Evolutionary conservation across 2,329 filamentous ascomycete species (phyloP), one percentile per base, ranked within the genome.

Genomic region (Colletotrichum tabaci): DNA sequence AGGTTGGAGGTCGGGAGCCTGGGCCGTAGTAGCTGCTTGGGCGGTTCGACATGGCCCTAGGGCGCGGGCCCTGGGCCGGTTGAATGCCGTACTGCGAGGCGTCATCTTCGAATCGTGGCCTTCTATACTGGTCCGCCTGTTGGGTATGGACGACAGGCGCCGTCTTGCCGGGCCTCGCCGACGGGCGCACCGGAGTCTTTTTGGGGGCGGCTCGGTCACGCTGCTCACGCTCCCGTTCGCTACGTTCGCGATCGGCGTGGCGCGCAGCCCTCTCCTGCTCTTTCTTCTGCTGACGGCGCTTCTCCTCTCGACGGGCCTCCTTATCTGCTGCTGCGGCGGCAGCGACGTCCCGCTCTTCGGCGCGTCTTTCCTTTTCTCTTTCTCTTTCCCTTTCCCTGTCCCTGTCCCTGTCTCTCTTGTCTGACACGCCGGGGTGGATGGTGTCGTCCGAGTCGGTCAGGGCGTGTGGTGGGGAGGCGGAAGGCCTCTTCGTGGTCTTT

Each of bases 371-470:
- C 66, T 73, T 79, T 26, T 79, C 76, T 47, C 77, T 76, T 46
- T 79, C 76, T 49, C 78, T 76, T 46, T 81, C 81, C 66, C 73
- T 79, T 21, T 79, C 76, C 50, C 78, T 76, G 46, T 81, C 81
- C 66, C 73, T 79, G 23, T 79, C 76, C 50, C 78, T 76, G 46
- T 81, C 81, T 58, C 78, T 79, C 64, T 79, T 76, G 21, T 76
- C 74, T 15, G 79, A 76, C 57, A 75, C 79, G 23, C 76, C 73
- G 5, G 82, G 80, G 40, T 84, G 84, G 47, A 82, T 78, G 18
- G 83, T 85, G 50, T 84, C 80, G 75, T 87, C 83, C 60, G 85
- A 84, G 75, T 86, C 85, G 73, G 80, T 82, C 49, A 82, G 74
- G 44, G 73, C 78, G 64, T 80, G 76, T 56, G 74, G 77, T 62